Evolutionary conservation across 2,329 filamentous ascomycete genomes (phyloP), one percentile per base, ranked within the genome.

Genomic region (Didymella sp.): DNA sequence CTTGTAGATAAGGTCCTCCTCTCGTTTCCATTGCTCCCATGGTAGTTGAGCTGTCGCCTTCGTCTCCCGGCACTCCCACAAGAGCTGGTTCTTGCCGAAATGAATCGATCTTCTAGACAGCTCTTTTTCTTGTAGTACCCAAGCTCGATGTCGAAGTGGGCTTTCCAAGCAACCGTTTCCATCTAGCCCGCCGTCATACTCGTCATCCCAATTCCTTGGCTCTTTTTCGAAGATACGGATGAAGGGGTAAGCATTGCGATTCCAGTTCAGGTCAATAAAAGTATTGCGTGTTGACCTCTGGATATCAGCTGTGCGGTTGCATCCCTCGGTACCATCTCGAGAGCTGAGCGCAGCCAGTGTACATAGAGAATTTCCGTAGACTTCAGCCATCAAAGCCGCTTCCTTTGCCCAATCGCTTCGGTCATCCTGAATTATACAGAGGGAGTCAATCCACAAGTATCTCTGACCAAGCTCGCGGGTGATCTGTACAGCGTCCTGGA

Each of bases 401-500:
- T 38, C 35, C 17, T 19, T 21, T 6, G 35, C 19, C 35, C 35
- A 38, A 11, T 38, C 35, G 2, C 13, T 19, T 4, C 6, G 7
- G 8, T 38, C 35, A 11, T 38, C 28, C 8, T 51, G 48, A 2
- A 51, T 9, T 6, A 51, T 43, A 21, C 48, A 50, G 4, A 50
- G 27, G 9, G 37, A 33, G 13, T 42, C 47, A 24, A 43, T 51
- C 38, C 38, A 51, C 1, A 51, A 17, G 12, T 51, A 43, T 4
- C 21, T 17, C 6, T 35, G 15, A 11, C 48, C 48, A 3, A 51
- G 31, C 2, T 22, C 7, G 57, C 58, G 42, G 49, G 48, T 51
- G 5, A 62, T 33, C 2, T 25, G 4, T 12, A 64, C 53, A 7
- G 64, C 61, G 46, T 67, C 51, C 9, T 54, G 44, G 22, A 62